These are phyloP conservation scores for Fusarium austroafricanum DNA, from an alignment of 2,329 filamentous ascomycete species.

Conservation along the genomic window DNA sequence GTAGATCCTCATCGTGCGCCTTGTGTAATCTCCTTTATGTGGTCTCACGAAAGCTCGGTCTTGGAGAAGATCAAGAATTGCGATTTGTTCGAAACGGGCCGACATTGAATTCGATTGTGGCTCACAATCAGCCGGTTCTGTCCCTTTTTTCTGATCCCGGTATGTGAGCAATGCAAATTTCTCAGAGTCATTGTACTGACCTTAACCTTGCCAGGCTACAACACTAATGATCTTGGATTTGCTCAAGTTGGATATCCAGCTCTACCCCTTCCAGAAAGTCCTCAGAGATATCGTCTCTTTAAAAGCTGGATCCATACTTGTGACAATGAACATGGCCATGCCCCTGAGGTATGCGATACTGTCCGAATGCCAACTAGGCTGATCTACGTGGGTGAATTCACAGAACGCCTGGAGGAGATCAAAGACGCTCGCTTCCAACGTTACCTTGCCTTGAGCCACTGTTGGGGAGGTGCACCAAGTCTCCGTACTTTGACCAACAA, in stretches of 20 bases:
- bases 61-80: background rate
- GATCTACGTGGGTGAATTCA: background rate
- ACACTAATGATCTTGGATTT: background rate
- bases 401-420: background rate
- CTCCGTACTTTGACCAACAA: background rate
- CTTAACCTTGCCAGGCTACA: fast-evolving
- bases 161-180: background rate
- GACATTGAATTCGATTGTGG: background rate
- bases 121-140: background rate
- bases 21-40: background rate
- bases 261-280: background rate
- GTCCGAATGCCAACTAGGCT: background rate
- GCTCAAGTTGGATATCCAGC: background rate
- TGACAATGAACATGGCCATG: background rate
- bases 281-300: background rate
- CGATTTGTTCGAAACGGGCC: background rate
- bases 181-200: background rate
- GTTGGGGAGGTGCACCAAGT: slow-evolving; percentile 8
- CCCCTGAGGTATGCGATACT: background rate
- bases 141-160: background rate
- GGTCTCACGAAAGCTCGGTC: background rate
- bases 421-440: background rate
- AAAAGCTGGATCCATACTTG: background rate
- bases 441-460: slow-evolving; percentile 14
- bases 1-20: background rate